These are phyloP conservation scores for Fusarium domesticum DNA, from an alignment of 2,329 filamentous ascomycete species.

Conservation along the genomic window DNA sequence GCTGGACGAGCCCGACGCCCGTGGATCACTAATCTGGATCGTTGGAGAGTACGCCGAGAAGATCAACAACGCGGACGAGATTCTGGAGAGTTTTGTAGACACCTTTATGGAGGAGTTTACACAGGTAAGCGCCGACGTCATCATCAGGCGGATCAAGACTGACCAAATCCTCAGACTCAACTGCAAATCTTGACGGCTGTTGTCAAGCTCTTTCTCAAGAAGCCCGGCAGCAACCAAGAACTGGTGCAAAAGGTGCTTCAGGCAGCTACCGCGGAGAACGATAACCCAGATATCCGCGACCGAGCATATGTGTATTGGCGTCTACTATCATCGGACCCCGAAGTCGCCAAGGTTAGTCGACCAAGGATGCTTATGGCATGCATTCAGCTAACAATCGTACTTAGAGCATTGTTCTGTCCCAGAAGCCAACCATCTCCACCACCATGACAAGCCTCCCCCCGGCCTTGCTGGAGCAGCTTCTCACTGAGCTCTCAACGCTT, in stretches of 20 bases:
- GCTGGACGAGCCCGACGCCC: conserved; percentile 86
- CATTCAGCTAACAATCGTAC: conserved; percentile 3
- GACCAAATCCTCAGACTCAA: conserved; percentile 65
- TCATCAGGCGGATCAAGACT: background rate
- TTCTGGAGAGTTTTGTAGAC: conserved; percentile 86
- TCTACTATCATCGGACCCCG: conserved; percentile 84
- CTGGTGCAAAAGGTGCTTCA: conserved; percentile 94
- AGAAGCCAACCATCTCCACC: conserved; percentile 89
- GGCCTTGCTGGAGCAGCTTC: conserved; percentile 81
- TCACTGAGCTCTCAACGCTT: conserved; percentile 87
- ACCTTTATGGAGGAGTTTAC: conserved; percentile 95
- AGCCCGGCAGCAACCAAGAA: conserved; percentile 85
- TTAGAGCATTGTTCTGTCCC: conserved; percentile 80
- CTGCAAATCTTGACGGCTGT: conserved; percentile 95
- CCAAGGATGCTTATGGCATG: background rate
- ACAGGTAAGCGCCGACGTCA: conserved; percentile 56
- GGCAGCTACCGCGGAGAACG: conserved; percentile 86
- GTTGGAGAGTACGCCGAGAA: conserved; percentile 99
- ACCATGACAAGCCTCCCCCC: conserved; percentile 89
- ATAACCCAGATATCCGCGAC: conserved; percentile 96
- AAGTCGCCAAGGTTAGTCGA: conserved; percentile 72
- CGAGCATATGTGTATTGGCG: conserved; percentile 99
- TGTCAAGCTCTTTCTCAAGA: conserved; percentile 96
- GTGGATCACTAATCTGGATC: conserved; percentile 95
- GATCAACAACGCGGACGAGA: conserved; percentile 97